Base-by-base conservation (phyloP, 225 moss, liverwort and hornwort genomes). In the Climacium dendroides region DNA sequence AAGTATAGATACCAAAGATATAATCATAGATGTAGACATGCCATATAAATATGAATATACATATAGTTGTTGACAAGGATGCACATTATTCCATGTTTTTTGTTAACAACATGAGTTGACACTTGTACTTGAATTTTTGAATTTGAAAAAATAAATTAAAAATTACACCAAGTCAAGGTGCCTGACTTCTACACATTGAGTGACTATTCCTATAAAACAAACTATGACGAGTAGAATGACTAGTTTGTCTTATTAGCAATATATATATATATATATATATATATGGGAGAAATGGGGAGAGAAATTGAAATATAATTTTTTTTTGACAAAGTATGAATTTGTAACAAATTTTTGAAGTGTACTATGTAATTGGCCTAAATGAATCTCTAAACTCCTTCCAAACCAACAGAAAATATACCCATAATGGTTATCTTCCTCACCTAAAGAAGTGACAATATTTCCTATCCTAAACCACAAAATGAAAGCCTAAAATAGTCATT, bases 151-250 rank as follows among this genome's bases (percentile, higher is more conserved):
- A 11, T 45, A 5, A 10, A 45, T 17, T 5, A 47, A 9, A 73
- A 73, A 4, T 0, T 74, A 1, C 6, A 19, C 7, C 11, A 30
- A 48, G 0, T n/a, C n/a, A n/a, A n/a, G n/a, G 7, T 26, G 6
- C 11, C 2, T 47, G 6, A 0, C 7, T 47, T 47, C 19, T 7
- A 30, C 6, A 25, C 7, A 23, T 37, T 37, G 4, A 47, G 5
- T 72, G 17, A 45, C n/a, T n/a, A n/a, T 10, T 6, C 10, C 17
- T 23, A 0, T 4, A 47, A 26, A 29, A 29, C 45, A 45, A 72
- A 18, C 9, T 41, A 14, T 39, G 13, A 25, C 2, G 39, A 4
- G 25, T 7, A 41, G 14, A 41, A 25, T 41, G 15, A 41, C 19
- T 41, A 41, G 37, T 37, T 67, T 67, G 23, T 13, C 12, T 23